Percentiles rank a stretch among this genome's conserved stretches.
phyloP scores from a whole-genome alignment of 2,329 filamentous ascomycete species.

The Tolypocladium ovalisporum region DNA sequence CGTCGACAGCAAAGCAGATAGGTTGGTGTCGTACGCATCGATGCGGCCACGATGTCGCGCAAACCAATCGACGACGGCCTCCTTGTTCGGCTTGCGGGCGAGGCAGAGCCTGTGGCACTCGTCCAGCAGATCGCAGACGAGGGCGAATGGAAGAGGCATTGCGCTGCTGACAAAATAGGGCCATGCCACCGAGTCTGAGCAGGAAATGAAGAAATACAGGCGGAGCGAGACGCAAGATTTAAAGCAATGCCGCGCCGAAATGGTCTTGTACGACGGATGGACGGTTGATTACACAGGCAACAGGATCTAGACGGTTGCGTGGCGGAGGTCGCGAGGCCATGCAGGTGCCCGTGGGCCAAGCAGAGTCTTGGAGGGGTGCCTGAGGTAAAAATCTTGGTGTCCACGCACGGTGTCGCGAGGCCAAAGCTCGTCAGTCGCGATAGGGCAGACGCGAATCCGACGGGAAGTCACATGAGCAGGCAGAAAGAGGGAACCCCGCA shows the following conservation, averaged over 20 bases:
- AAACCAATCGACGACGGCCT: constrained; percentile 57
- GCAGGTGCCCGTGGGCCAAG: not conserved
- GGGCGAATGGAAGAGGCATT: constrained; percentile 59
- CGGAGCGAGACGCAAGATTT: too few species aligned
- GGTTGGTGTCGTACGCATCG: constrained; percentile 42
- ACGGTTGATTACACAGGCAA: not conserved
- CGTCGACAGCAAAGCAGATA: constrained; percentile 59
- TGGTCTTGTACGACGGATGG: not conserved
- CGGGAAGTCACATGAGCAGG: constrained; percentile 21
- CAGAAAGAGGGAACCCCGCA: not conserved
- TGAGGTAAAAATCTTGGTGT: too few species aligned
- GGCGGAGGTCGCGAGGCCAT: not conserved
- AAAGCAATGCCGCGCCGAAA: not conserved
- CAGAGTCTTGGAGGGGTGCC: not conserved
- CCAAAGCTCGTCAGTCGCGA: not conserved
- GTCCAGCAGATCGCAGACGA: constrained; percentile 65
- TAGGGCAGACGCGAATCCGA: constrained; percentile 13
- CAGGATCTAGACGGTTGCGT: not conserved
- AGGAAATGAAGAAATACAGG: not conserved
- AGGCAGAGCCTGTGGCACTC: constrained; percentile 40
- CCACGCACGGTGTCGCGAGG: constrained; percentile 4
- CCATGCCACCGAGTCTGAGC: not conserved
- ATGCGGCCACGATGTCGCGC: constrained; percentile 46
- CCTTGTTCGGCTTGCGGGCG: constrained; percentile 18
- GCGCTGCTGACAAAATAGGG: not conserved